Percentiles rank a stretch among this genome's conserved stretches.
phyloP scores from a whole-genome alignment of 2,329 filamentous ascomycete species.

The Emergomyces orientalis region DNA sequence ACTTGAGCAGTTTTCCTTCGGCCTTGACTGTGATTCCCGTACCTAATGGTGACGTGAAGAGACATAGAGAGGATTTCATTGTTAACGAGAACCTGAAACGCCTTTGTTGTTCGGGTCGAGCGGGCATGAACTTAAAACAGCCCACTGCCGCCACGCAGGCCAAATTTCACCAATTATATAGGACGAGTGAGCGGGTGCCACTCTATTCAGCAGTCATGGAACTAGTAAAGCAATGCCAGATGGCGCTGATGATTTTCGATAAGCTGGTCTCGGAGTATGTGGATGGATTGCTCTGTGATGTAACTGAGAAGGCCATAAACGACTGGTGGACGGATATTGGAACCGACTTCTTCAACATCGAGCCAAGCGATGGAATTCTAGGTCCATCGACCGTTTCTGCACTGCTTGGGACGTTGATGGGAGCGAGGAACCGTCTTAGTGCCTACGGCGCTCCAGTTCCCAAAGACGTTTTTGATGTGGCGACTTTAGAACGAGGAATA shows the following conservation, averaged over 20 bases:
- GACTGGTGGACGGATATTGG: constrained; percentile 97
- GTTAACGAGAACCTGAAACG: constrained; percentile 93
- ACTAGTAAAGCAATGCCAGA: constrained; percentile 82
- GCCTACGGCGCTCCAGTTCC: constrained; percentile 73
- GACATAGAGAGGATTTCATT: constrained; percentile 74
- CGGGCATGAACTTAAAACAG: constrained; percentile 68
- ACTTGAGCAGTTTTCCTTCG: constrained; percentile 83
- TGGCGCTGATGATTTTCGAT: constrained; percentile 77
- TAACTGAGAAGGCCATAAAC: constrained; percentile 79
- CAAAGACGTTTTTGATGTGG: constrained; percentile 86
- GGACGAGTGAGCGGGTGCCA: constrained; percentile 71
- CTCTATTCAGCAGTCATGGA: constrained; percentile 73
- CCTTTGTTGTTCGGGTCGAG: constrained; percentile 80
- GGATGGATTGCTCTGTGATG: constrained; percentile 84
- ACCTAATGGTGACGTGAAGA: constrained; percentile 73
- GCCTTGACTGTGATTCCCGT: constrained; percentile 85
- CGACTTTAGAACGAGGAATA: constrained; percentile 72
- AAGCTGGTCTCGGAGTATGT: constrained; percentile 81
- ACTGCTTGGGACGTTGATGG: constrained; percentile 77
- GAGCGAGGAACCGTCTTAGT: constrained; percentile 79
- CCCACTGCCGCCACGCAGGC: constrained; percentile 74
- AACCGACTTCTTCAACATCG: constrained; percentile 81
- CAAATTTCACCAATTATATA: constrained; percentile 87
- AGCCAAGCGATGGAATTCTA: constrained; percentile 84
- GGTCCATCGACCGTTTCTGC: constrained; percentile 87